Percentiles rank a stretch among this genome's conserved stretches.
Conservation (phyloP, 2,329 filamentous ascomycete genomes). For the Leptographium wingfieldii region DNA sequence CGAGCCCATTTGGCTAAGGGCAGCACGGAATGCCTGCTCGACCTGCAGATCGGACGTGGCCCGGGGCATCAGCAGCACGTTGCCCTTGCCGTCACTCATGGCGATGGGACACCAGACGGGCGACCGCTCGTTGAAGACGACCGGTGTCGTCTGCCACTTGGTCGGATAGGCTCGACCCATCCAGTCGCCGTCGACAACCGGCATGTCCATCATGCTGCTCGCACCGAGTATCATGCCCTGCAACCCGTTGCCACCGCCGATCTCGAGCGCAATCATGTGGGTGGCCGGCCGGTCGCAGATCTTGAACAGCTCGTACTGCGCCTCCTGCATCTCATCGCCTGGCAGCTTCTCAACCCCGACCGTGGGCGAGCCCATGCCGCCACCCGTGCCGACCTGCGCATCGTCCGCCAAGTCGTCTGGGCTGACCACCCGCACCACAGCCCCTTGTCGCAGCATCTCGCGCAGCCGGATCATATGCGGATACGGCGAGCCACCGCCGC, state of each 20-base stretch:
- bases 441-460: conserved; percentile 36
- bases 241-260: conserved; percentile 54
- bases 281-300: conserved; percentile 30
- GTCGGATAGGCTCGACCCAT: conserved; percentile 44
- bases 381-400: conserved; percentile 41
- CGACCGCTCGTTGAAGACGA: conserved; percentile 30
- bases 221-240: conserved; percentile 44
- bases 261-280: conserved; percentile 46
- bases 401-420: conserved; percentile 36
- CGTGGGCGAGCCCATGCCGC: conserved; percentile 45
- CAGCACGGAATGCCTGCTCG: conserved; percentile 37
- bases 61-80: conserved; percentile 35
- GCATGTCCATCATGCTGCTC: conserved; percentile 36
- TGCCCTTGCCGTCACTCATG: conserved; percentile 40
- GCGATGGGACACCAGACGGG: conserved; percentile 32
- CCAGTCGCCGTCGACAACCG: conserved; percentile 41
- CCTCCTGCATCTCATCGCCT: conserved; percentile 41
- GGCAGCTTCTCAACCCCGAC: conserved; percentile 48
- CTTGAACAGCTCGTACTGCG: conserved; percentile 39
- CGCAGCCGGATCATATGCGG: conserved; percentile 37
- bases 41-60: conserved; percentile 32
- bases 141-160: conserved; percentile 34
- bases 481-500: conserved; percentile 45
- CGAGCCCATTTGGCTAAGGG: conserved; percentile 43
- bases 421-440: conserved; percentile 37